Base-by-base conservation (phyloP, 2,329 filamentous ascomycete species). In the Orbilia oligospora region DNA sequence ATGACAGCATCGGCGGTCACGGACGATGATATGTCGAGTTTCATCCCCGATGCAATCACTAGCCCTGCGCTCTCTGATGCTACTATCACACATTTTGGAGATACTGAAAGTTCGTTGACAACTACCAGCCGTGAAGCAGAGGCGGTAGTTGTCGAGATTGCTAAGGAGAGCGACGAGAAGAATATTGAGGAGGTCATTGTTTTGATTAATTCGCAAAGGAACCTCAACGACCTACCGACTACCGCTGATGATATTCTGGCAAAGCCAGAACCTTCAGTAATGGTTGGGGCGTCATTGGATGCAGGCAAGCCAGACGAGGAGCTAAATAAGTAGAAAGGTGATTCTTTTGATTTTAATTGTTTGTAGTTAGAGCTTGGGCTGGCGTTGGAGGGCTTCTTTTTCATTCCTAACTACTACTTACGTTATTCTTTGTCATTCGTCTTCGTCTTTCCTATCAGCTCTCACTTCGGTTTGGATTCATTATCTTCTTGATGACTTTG, bases 1-100 rank as follows among this genome's bases (percentile, higher is more conserved):
- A 70, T 78, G 61, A 78, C 75, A 4, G 75, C 68, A 0, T 78
- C 76, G 2, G 76, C 36, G 14, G 48, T 75, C 4, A 79, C 76
- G 8, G 76, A 79, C 46, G 71, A 75, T 20, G 76, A 75, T 44
- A 64, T 30, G 22, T 51, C 56, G 9, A 66, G 44, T 36, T 79
- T 73, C 41, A 73, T 79, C 24, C 70, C 76, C 8, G 69, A 75
- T 61, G 65, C 70, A 9, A 56, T 70, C 20, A 22, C 49, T 16
- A 73, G 76, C 48, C 76, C 69, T n/a, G 41, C 76, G 2, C 55
- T 73, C n/a, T 79, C 76, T 12, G 76, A 79, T 38, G 55, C 49
- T 46, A 75, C 70, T 4, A 44, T 79, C 41, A 64, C 33, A 5
- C 38, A 56, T 44, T 64, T 75, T 69, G 69, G 46, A 36, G 76